Base-by-base conservation (phyloP, 2,329 filamentous ascomycete genomes). In the Hypoxylon sp. region DNA sequence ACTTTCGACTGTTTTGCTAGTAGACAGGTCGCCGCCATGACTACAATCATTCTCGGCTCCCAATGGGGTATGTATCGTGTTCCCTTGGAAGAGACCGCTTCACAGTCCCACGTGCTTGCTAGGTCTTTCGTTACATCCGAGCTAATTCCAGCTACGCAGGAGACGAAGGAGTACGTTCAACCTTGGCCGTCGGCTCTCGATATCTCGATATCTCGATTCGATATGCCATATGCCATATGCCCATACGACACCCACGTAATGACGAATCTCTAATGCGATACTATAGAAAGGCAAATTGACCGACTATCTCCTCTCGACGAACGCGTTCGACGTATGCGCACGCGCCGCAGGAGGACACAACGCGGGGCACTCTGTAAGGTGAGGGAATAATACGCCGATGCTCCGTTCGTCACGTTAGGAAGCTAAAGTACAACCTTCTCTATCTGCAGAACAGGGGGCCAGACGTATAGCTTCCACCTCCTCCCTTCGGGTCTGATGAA, bases 401-500 rank as follows among this genome's bases (percentile, higher is more conserved):
- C 37, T 19, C 37, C 37, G n/a, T 41, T 41, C 37, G 37, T 41
- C 37, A 19, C 6, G 37, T 10, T 13, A 2, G 7, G n/a, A n/a
- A 41, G 37, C 37, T 41, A n/a, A n/a, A 41, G 37, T 41, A 41
- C 37, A n/a, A 41, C 37, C n/a, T 34, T 34, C 32, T 41, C 37
- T 41, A 41, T 19, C 15, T 41, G 37, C 10, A 41, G 37, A 10
- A 41, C 37, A 41, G 37, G 37, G 37, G 37, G 37, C 8, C 37
- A 41, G 37, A 41, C 37, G 19, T 41, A 41, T 10, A 41, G 37
- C 37, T 81, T 82, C 59, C 80, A 82, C 69, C 80, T 84, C 47
- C 73, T 84, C 52, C 79, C 81, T 32, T 84, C 80, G 65, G 86
- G 86, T 52, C 80, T 88, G 59, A 79, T 88, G 63, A 87, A 86